Evolutionary conservation across 2,329 filamentous ascomycete species (phyloP), one percentile per base, ranked within the genome.

Genomic region (Talaromyces marneffei): DNA sequence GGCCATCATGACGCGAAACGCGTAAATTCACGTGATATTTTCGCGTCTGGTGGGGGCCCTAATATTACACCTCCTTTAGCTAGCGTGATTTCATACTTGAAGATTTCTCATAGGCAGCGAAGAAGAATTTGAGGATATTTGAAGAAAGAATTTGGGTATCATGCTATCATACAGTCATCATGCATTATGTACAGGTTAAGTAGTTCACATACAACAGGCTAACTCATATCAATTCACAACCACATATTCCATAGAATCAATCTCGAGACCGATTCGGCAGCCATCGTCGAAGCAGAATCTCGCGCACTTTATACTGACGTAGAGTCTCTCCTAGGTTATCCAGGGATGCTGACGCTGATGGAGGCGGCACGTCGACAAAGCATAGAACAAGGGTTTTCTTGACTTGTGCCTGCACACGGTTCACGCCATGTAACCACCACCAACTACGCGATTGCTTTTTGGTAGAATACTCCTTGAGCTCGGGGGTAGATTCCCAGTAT

Each of bases 291-390:
- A 96, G 80, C 64, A 89, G 84, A 64, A 96, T 85, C 72, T 97
- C 92, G 63, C 90, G 83, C 23, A 97, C 83, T 67, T 82, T 87
- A 72, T 95, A 97, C 59, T 82, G 79, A 67, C 81, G 82, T 68
- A 97, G 74, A 27, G 89, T 74, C 9, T 77, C 78, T 1, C 86
- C 82, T 56, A 94, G 81, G 62, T 90, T 85, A 35, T 75, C 73
- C 2, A 63, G 64, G 20, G 58, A 37, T 9, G 78, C 73, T 29
- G 79, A 76, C 52, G 78, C 76, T 16, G 80, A 69, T 1, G 90
- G 89, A 3, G 88, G 82, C 2, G 94, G 94, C 4, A 99, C 82
- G 65, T 97, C 92, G 12, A 99, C 92, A 71, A 97, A 99, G 42
- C 90, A 88, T 33, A 99, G 74, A 39, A 97, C 87, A 66, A 99